Percentiles rank a stretch among this genome's conserved stretches.
These are phyloP conservation scores for Ambrosia trifida DNA, from an alignment of 129 eudicot species.

Conservation along the genomic window DNA sequence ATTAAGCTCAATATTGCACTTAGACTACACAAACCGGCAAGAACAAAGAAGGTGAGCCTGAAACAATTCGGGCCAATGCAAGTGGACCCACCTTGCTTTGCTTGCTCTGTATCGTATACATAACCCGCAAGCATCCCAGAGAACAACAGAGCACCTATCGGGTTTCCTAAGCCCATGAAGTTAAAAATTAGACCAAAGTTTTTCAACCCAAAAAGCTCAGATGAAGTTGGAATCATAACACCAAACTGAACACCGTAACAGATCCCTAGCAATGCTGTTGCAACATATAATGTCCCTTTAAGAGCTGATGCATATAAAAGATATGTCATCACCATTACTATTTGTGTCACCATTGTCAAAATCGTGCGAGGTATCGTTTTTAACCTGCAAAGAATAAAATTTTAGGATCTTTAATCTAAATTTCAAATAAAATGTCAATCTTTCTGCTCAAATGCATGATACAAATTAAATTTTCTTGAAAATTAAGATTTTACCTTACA, in stretches of 20 bases:
- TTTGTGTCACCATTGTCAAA: conserved; percentile 71
- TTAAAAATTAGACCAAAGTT: conserved; percentile 79
- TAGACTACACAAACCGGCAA: conserved; percentile 76
- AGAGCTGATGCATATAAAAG: conserved; percentile 80
- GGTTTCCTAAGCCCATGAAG: conserved; percentile 86
- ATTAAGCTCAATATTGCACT: conserved; percentile 68
- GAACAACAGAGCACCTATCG: conserved; percentile 78
- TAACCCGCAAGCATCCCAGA: conserved; percentile 79
- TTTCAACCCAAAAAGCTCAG: conserved; percentile 85
- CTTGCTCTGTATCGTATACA: conserved; percentile 72
- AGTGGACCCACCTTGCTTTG: conserved; percentile 64
- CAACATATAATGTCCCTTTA: conserved; percentile 64
- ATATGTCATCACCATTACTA: conserved; percentile 61
- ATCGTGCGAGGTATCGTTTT: conserved; percentile 80
- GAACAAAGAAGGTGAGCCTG: conserved; percentile 69
- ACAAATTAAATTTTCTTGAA: neutral
- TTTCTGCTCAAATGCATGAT: neutral
- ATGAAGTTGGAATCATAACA: conserved; percentile 87
- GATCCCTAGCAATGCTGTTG: conserved; percentile 89
- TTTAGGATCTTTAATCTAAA: neutral
- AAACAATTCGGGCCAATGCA: conserved; percentile 83
- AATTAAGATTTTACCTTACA: conserved; percentile 50
- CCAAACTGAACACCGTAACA: conserved; percentile 86
- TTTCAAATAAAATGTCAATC: too few species aligned
- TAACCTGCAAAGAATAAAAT: conserved; percentile 48